Base-by-base conservation (phyloP, 106 monocot species). In the Dendrobium nobile region DNA sequence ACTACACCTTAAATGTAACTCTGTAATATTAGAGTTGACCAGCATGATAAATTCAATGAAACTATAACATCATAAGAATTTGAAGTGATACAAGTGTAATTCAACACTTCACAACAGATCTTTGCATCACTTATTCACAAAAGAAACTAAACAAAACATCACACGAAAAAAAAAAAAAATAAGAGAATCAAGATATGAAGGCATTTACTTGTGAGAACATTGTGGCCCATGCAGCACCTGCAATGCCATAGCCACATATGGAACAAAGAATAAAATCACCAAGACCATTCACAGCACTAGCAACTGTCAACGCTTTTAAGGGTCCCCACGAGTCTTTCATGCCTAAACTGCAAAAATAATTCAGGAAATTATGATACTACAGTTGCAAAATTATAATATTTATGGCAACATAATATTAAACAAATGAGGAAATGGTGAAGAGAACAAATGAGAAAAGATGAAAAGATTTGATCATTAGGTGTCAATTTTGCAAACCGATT, bases 301-400 rank as follows among this genome's bases (percentile, higher is more conserved):
- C 93, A 80, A 88, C 88, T 24, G 86, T 77, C 79, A 97, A 92
- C 81, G 92, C 96, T 84, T 92, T 97, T 76, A 94, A 87, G 42
- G 96, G 96, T 56, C 96, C 96, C 93, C 88, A 94, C 17, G 96
- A 94, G 82, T 97, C 94, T 86, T 94, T 97, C 92, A 94, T 97
- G 37, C 96, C 96, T 79, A 97, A 84, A 86, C 94, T 97, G 90
- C 20, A 72, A 72, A 26, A 82, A 20, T 24, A 72, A 11, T 81
- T 47, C 51, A 74, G 48, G 51, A 59, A 22, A 65, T 22, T 20
- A 43, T 9, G 6, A 48, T 19, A 67, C 10, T 22, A 47, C 74
- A 41, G 64, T 81, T 17, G 51, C 4, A 24, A 26, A 44, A 65
- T 19, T 33, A 67, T 24, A 54, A 54, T 54, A 17, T 17, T 10